Percentiles rank a stretch among this genome's conserved stretches.
Conservation (phyloP, 2,329 filamentous ascomycete species). For the Davidsoniella neocaledoniae region DNA sequence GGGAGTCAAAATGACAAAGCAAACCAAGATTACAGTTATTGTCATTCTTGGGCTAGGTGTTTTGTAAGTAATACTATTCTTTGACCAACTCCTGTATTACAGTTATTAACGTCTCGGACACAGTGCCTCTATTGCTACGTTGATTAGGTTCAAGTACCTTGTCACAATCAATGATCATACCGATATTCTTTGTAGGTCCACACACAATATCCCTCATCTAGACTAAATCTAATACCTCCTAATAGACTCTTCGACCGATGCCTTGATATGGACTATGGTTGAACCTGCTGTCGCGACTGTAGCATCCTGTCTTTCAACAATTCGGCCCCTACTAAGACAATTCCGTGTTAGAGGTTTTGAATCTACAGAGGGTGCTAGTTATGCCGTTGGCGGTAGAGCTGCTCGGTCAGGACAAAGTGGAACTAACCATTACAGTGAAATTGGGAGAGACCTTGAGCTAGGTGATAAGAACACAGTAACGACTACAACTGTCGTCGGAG, state of each 20-base stretch:
- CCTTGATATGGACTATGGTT: conserved; percentile 40
- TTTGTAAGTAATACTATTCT: conserved; percentile 22
- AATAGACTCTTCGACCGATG: conserved; percentile 28
- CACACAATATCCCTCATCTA: neutral
- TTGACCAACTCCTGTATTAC: too few relatives aligned
- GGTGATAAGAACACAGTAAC: conserved; percentile 8
- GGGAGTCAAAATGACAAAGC: conserved; percentile 34
- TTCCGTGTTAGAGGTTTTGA: conserved; percentile 31
- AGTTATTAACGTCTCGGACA: neutral
- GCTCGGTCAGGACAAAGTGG: conserved; percentile 19
- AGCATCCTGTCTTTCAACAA: conserved; percentile 36
- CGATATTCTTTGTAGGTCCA: conserved; percentile 31
- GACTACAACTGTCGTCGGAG: conserved; percentile 6
- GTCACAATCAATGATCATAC: conserved; percentile 26
- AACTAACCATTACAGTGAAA: conserved; percentile 12
- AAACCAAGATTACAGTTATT: conserved; percentile 35
- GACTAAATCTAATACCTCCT: neutral
- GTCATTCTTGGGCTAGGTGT: conserved; percentile 32
- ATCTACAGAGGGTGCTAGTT: conserved; percentile 9
- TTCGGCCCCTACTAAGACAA: conserved; percentile 35
- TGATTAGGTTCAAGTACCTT: conserved; percentile 34
- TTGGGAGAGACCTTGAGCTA: conserved; percentile 7
- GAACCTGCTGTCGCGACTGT: conserved; percentile 39
- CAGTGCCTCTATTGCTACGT: conserved; percentile 36
- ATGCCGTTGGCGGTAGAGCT: conserved; percentile 2